Percentiles rank a stretch among this genome's conserved stretches.
These are phyloP conservation scores for Candida krabiensis DNA, from an alignment of 805 yeast species.

Conservation along the genomic window DNA sequence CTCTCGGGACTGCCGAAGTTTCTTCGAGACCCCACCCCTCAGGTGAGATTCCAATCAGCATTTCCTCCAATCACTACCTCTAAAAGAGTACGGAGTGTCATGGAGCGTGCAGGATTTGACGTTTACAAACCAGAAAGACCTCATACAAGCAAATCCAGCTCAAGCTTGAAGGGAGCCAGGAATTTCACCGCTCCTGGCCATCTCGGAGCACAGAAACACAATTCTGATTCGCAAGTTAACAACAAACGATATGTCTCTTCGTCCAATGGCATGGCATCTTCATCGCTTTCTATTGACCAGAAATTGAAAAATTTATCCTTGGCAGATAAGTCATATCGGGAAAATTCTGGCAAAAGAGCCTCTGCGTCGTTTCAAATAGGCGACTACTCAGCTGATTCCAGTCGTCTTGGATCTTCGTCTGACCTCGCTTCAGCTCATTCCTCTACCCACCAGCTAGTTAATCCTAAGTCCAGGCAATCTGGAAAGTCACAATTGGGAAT, in stretches of 20 bases:
- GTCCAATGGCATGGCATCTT: conserved; percentile 7
- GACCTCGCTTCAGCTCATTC: background rate
- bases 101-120: conserved; percentile 84
- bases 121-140: conserved; percentile 37
- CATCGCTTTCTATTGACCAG: conserved; percentile 6
- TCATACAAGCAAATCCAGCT: conserved; percentile 12
- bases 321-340: too few species aligned
- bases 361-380: conserved; percentile 9
- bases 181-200: conserved; percentile 25
- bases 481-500: too few species aligned
- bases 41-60: conserved; percentile 46
- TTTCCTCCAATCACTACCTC: conserved; percentile 72
- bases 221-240: conserved; percentile 18
- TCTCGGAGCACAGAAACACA: conserved; percentile 7
- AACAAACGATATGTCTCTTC: conserved; percentile 8
- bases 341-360: too few species aligned
- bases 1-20: conserved; percentile 33
- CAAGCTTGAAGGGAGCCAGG: conserved; percentile 11
- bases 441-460: background rate
- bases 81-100: conserved; percentile 63
- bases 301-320: conserved; percentile 1
- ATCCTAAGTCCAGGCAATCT: background rate
- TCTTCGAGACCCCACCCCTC: conserved; percentile 31
- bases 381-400: conserved; percentile 6
- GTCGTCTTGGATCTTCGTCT: conserved; percentile 5